Percentiles rank a stretch among this genome's conserved stretches.
Conservation (phyloP, 805 yeast species). For the Candida ipomoeae region DNA sequence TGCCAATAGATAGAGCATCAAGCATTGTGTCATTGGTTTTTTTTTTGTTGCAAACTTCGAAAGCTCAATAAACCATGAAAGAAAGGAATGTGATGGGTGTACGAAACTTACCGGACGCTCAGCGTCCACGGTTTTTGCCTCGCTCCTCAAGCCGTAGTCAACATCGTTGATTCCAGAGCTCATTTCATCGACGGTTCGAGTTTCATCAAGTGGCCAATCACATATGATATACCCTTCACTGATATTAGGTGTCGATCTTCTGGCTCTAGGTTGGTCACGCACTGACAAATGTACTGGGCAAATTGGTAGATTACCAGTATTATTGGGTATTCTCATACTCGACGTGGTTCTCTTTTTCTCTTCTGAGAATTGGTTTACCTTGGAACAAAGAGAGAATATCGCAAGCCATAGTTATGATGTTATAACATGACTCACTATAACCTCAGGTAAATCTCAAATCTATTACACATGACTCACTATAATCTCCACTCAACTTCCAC, state of each 20-base stretch:
- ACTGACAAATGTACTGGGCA: constrained; percentile 49
- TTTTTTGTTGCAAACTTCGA: constrained; percentile 24
- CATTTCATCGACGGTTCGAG: constrained; percentile 19
- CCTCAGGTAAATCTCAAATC: no score
- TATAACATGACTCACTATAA: constrained; percentile 1
- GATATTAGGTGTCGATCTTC: constrained; percentile 13
- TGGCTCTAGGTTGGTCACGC: constrained; percentile 28
- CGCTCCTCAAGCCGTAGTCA: constrained; percentile 15
- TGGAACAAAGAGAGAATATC: constrained; percentile 68
- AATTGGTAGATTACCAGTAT: constrained; percentile 64
- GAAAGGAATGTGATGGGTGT: constrained; percentile 73
- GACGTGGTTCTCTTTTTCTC: constrained; percentile 78
- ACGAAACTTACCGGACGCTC: constrained; percentile 60
- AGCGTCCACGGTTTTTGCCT: constrained; percentile 10
- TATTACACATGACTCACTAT: no score
- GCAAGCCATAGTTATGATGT: constrained; percentile 54
- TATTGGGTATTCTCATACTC: constrained; percentile 89
- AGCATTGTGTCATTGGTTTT: not conserved
- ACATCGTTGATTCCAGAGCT: constrained; percentile 7
- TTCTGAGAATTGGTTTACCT: constrained; percentile 66
- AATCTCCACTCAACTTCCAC: no score
- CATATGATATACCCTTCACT: constrained; percentile 28
- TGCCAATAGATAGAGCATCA: not conserved
- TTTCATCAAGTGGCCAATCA: constrained; percentile 25
- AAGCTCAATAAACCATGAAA: constrained; percentile 67